Base-by-base conservation (phyloP, 129 eudicot genomes). In the Helichrysum umbraculigerum region DNA sequence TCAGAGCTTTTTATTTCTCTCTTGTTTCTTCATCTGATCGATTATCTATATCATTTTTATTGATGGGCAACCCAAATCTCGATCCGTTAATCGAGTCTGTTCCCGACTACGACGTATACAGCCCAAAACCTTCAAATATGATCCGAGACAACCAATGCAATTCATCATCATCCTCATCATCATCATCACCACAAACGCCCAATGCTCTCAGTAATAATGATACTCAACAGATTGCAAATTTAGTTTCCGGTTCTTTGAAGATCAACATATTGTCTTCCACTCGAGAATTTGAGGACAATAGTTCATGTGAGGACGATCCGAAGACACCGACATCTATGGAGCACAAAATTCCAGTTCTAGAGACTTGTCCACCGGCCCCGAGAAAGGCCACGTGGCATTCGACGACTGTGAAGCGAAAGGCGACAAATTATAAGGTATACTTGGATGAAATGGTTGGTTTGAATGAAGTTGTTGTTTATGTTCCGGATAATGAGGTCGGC, bases 291-390 rank as follows among this genome's bases (percentile, higher is more conserved):
- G 44, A 39, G 42, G 37, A n/a, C 37, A 41, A 28, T 47, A 41
- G 73, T 1, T 19, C 11, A 19, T 11, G 16, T 7, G 70, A 73
- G 50, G 68, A 80, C 44, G 65, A 68, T 16, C 84, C 76, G 33
- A 68, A 57, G 66, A 80, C 84, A 67, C 84, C 84, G 29, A 74
- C 79, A 59, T 68, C 83, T 7, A 30, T 21, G 25, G 75, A 66
- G 25, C 57, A 80, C 42, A 68, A 29, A 67, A 80, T 80, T 67
- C 79, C 84, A 12, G 65, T 50, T 67, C 66, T 25, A 34, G 21
- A 20, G 5, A 17, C 80, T 20, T 80, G 84, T 59, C 84, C 84
- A 32, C 79, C 75, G 62, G 79, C 84, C 11, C 84, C 84, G 3
- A 74, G 57, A 80, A 80, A 80, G 42, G 52, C 70, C 16, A 73